Conservation (phyloP, 306 rosid species). For the Vigna trinervia region DNA sequence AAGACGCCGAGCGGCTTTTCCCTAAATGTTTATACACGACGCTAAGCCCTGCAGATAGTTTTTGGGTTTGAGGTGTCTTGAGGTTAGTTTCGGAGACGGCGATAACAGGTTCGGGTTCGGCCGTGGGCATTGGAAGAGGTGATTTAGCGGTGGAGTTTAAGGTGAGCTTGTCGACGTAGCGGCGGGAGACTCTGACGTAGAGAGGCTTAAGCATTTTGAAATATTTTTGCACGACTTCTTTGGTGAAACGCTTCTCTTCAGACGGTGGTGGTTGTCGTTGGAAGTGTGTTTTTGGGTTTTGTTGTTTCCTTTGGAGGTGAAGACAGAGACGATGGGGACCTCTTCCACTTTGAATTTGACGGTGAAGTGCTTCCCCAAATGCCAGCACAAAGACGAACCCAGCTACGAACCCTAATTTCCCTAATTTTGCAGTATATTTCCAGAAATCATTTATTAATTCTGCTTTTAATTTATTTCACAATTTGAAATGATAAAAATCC, state of each 20-base stretch:
- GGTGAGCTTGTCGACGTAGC: constrained; percentile 73
- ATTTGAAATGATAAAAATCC: too few relatives aligned
- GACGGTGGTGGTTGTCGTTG: constrained; percentile 49
- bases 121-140: not conserved
- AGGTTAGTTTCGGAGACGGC: not conserved
- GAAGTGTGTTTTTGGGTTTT: constrained; percentile 46
- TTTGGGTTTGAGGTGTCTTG: constrained; percentile 44
- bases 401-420: too few relatives aligned
- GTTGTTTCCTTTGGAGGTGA: constrained; percentile 61
- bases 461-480: too few relatives aligned
- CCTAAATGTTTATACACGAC: constrained; percentile 94
- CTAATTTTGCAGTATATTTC: too few relatives aligned
- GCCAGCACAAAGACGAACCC: too few relatives aligned
- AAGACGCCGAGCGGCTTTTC: constrained; percentile 92
- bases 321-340: constrained; percentile 84
- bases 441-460: too few relatives aligned
- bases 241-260: constrained; percentile 80
- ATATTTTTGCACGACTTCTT: constrained; percentile 86
- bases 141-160: constrained; percentile 36
- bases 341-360: constrained; percentile 88
- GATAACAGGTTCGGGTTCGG: constrained; percentile 5
- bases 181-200: constrained; percentile 76
- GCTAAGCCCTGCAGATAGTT: constrained; percentile 71
- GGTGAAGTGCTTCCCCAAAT: constrained; percentile 53
- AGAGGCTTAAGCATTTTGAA: constrained; percentile 90